These are phyloP conservation scores for Puccinia novopanici DNA, from an alignment of 1,284 basidiomycete species.

Conservation along the genomic window DNA sequence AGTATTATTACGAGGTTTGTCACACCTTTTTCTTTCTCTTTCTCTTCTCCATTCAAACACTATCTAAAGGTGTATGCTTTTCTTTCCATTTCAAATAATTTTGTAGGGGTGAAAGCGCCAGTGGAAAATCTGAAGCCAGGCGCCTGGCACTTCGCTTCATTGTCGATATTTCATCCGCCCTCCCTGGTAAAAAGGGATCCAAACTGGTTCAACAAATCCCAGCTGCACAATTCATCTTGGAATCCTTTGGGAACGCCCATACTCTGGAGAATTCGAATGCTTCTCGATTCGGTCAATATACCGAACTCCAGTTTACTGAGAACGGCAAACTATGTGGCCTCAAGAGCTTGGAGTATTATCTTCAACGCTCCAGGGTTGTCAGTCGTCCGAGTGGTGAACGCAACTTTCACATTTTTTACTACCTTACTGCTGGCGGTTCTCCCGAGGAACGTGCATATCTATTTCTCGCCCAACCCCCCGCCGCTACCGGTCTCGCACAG, in stretches of 20 bases:
- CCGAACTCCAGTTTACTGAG: conserved; percentile 62
- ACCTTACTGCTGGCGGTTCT: conserved; percentile 84
- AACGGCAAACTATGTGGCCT: conserved; percentile 78
- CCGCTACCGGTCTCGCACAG: conserved; percentile 74
- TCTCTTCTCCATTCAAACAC: conserved; percentile 1
- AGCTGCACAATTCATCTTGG: conserved; percentile 90
- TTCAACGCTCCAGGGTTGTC: conserved; percentile 78
- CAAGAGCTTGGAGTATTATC: conserved; percentile 95
- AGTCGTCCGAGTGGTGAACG: conserved; percentile 77
- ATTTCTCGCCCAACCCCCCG: conserved; percentile 74
- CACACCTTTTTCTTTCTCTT: background rate
- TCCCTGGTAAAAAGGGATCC: conserved; percentile 88
- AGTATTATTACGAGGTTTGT: conserved; percentile 77
- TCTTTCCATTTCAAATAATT: background rate
- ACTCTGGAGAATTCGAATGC: conserved; percentile 60
- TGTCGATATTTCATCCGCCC: conserved; percentile 80
- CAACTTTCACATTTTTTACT: conserved; percentile 97
- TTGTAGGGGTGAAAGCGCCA: conserved; percentile 81
- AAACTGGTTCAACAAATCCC: conserved; percentile 83
- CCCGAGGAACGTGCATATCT: conserved; percentile 84
- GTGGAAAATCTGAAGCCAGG: conserved; percentile 88
- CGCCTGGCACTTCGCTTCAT: conserved; percentile 86
- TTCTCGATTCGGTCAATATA: conserved; percentile 61
- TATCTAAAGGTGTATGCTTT: background rate
- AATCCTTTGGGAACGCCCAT: conserved; percentile 77